These are phyloP conservation scores for Fusarium albidum DNA, from an alignment of 2,329 filamentous ascomycete genomes.

Conservation along the genomic window DNA sequence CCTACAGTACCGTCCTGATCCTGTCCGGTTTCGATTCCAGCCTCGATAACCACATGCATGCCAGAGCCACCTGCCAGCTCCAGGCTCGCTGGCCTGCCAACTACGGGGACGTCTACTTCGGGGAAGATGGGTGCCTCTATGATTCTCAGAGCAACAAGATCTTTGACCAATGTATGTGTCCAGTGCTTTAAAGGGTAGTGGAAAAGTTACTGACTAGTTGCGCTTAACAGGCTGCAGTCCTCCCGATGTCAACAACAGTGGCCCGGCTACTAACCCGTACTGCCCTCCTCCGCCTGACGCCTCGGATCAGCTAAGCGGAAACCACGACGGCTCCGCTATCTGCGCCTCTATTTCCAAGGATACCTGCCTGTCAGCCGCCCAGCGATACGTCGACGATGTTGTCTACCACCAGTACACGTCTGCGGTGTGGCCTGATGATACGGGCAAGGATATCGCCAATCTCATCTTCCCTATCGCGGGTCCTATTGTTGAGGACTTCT, in stretches of 20 bases:
- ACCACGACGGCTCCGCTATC: constrained; percentile 18
- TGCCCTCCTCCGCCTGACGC: not conserved
- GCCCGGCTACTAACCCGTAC: constrained; percentile 15
- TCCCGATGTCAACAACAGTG: constrained; percentile 8
- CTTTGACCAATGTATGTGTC: constrained; percentile 16
- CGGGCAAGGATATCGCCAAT: constrained; percentile 8
- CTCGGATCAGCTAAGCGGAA: not conserved
- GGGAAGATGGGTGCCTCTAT: constrained; percentile 18
- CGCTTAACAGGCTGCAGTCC: constrained; percentile 5
- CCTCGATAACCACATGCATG: constrained; percentile 3
- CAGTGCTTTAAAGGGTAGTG: not conserved
- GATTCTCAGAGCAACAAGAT: constrained; percentile 16
- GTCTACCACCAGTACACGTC: constrained; percentile 17
- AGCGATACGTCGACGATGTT: constrained; percentile 11
- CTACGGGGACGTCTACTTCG: constrained; percentile 18
- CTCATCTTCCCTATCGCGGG: constrained; percentile 9
- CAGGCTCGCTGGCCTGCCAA: constrained; percentile 18
- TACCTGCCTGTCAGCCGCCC: not conserved
- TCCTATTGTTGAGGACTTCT: constrained; percentile 1
- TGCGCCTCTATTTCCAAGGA: constrained; percentile 12
- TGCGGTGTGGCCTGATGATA: constrained; percentile 9
- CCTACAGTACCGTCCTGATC: constrained; percentile 12
- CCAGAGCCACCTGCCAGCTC: constrained; percentile 13
- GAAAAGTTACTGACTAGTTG: not conserved
- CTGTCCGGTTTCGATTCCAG: constrained; percentile 16